Evolutionary conservation across 2,329 filamentous ascomycete genomes (phyloP).

Genomic region (Anthostomella pinea): DNA sequence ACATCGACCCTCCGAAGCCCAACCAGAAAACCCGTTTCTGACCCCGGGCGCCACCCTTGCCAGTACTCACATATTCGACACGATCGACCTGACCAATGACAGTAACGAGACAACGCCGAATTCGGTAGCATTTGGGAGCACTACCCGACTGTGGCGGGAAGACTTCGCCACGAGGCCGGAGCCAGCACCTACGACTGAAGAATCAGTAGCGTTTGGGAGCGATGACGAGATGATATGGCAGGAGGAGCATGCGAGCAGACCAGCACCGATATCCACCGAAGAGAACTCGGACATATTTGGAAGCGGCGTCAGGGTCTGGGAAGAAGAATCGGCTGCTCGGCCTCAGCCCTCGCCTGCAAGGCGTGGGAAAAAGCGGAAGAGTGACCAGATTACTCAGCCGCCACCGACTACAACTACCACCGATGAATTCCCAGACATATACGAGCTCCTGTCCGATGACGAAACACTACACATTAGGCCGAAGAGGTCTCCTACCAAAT

Average conservation of each 20-base stretch:
- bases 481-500: conserved; percentile 39
- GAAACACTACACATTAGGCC: conserved; percentile 25
- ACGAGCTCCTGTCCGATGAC: conserved; percentile 38
- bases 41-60: conserved; percentile 29
- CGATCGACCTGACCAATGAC: conserved; percentile 34
- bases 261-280: conserved; percentile 34
- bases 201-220: conserved; percentile 26
- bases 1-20: conserved; percentile 10
- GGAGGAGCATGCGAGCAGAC: conserved; percentile 40
- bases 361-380: conserved; percentile 52
- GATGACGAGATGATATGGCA: conserved; percentile 41
- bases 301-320: conserved; percentile 39
- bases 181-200: conserved; percentile 21
- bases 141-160: conserved; percentile 23
- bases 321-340: conserved; percentile 39
- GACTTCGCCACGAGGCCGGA: conserved; percentile 33
- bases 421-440: conserved; percentile 54
- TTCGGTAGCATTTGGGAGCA: conserved; percentile 24
- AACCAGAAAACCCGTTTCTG: conserved; percentile 20
- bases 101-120: conserved; percentile 25
- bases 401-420: conserved; percentile 26
- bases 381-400: conserved; percentile 41
- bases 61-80: conserved; percentile 28
- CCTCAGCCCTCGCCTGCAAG: conserved; percentile 35
- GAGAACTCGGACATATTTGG: conserved; percentile 27